These are phyloP conservation scores for Jamesozyma rosinii DNA, from an alignment of 805 yeast genomes.

Conservation along the genomic window DNA sequence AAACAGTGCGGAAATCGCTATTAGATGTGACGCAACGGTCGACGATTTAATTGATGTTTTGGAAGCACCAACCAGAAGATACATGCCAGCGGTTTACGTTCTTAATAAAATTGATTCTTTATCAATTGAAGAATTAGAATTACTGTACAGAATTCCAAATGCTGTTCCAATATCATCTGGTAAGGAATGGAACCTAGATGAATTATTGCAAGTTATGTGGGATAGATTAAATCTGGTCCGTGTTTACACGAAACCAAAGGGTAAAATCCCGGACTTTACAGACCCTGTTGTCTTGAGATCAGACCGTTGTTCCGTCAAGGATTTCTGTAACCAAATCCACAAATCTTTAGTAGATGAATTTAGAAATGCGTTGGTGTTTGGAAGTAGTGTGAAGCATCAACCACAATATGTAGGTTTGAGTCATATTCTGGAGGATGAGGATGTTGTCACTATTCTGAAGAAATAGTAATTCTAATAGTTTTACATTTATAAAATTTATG, in stretches of 20 bases:
- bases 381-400: conserved; percentile 92
- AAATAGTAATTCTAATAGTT: conserved; percentile 30
- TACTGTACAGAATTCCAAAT: conserved; percentile 85
- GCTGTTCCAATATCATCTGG: conserved; percentile 97
- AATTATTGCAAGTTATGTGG: conserved; percentile 93
- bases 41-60: conserved; percentile 92
- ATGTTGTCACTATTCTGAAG: conserved; percentile 90
- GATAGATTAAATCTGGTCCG: conserved; percentile 80
- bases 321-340: conserved; percentile 93
- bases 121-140: conserved; percentile 84
- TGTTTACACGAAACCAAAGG: conserved; percentile 96
- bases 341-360: conserved; percentile 89
- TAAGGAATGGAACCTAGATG: conserved; percentile 94
- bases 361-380: conserved; percentile 86
- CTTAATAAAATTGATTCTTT: conserved; percentile 93
- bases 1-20: conserved; percentile 91
- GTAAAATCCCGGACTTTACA: conserved; percentile 80
- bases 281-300: conserved; percentile 90
- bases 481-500: neutral
- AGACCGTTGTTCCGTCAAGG: conserved; percentile 79
- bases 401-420: conserved; percentile 90
- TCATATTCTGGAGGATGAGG: conserved; percentile 86
- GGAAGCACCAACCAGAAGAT: conserved; percentile 82
- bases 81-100: conserved; percentile 92
- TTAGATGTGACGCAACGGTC: conserved; percentile 95